Percentiles rank a stretch among this genome's conserved stretches.
These are phyloP conservation scores for Ephemerocybe angulata DNA, from an alignment of 768 basidiomycete species.

Conservation along the genomic window DNA sequence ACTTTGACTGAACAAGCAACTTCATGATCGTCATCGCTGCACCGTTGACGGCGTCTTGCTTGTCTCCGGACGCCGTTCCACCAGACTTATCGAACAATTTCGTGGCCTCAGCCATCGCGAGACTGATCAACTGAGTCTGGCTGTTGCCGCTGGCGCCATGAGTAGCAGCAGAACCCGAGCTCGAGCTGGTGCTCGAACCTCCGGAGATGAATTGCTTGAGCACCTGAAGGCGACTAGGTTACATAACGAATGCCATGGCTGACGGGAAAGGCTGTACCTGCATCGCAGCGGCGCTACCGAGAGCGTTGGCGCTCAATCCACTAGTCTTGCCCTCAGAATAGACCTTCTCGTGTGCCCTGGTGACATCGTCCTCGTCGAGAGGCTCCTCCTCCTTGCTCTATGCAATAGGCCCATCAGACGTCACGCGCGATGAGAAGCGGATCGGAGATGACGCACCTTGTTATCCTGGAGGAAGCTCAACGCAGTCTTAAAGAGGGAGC, in stretches of 20 bases:
- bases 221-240: slow-evolving; percentile 33
- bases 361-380: slow-evolving; percentile 63
- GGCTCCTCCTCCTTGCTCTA: slow-evolving; percentile 55
- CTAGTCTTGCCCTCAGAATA: slow-evolving; percentile 52
- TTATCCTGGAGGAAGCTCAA: slow-evolving; percentile 49
- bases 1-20: slow-evolving; percentile 67
- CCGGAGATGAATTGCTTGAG: slow-evolving; percentile 69
- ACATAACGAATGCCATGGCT: background rate
- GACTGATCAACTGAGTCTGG: slow-evolving; percentile 68
- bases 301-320: slow-evolving; percentile 52
- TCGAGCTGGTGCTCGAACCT: slow-evolving; percentile 17
- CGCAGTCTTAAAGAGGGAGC: slow-evolving; percentile 54
- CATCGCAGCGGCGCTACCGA: slow-evolving; percentile 78
- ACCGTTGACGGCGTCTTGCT: slow-evolving; percentile 82
- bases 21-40: slow-evolving; percentile 88
- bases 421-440: background rate
- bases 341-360: slow-evolving; percentile 56
- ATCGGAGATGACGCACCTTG: slow-evolving; percentile 33
- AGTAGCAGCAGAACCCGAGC: background rate
- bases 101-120: slow-evolving; percentile 81
- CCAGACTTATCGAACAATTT: slow-evolving; percentile 73
- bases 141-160: slow-evolving; percentile 35
- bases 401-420: background rate
- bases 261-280: slow-evolving; percentile 39
- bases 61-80: slow-evolving; percentile 59